phyloP scores from a whole-genome alignment of 306 rosid species.

The Datisca glomerata region DNA sequence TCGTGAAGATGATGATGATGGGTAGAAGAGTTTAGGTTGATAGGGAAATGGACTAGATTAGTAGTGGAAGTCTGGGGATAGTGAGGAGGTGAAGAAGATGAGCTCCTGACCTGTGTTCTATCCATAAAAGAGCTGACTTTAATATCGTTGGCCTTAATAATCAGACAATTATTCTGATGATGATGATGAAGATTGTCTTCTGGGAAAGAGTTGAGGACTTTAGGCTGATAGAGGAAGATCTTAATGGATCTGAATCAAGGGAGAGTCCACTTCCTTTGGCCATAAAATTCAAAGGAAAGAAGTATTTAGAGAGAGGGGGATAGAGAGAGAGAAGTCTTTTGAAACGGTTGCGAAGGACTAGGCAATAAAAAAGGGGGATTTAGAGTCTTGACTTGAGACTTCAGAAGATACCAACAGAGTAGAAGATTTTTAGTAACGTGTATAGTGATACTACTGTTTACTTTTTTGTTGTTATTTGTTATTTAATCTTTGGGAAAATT shows the following conservation, averaged over 20 bases:
- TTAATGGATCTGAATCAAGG: constrained; percentile 74
- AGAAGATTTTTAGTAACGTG: constrained; percentile 4
- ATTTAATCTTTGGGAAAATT: background rate
- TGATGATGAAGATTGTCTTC: constrained; percentile 12
- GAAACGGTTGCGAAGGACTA: constrained; percentile 51
- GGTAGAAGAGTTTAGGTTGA: constrained; percentile 34
- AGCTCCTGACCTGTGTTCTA: background rate
- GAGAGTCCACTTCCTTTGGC: constrained; percentile 62
- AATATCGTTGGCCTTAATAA: constrained; percentile 2
- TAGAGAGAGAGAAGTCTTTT: constrained; percentile 18
- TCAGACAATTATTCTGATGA: background rate
- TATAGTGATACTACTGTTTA: background rate
- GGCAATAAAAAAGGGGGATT: constrained; percentile 61
- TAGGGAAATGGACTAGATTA: constrained; percentile 36
- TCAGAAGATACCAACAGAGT: constrained; percentile 29
- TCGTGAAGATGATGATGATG: background rate
- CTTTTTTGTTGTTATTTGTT: background rate
- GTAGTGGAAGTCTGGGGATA: constrained; percentile 20
- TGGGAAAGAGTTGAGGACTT: constrained; percentile 60
- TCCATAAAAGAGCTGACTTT: no score
- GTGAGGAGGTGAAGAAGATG: constrained; percentile 15
- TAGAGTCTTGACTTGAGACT: constrained; percentile 18
- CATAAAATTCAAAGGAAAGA: constrained; percentile 32
- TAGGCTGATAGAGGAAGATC: constrained; percentile 38
- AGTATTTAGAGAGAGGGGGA: constrained; percentile 17